Base-by-base conservation (phyloP, 2,329 filamentous ascomycete genomes). In the Stachybotrys elegans region DNA sequence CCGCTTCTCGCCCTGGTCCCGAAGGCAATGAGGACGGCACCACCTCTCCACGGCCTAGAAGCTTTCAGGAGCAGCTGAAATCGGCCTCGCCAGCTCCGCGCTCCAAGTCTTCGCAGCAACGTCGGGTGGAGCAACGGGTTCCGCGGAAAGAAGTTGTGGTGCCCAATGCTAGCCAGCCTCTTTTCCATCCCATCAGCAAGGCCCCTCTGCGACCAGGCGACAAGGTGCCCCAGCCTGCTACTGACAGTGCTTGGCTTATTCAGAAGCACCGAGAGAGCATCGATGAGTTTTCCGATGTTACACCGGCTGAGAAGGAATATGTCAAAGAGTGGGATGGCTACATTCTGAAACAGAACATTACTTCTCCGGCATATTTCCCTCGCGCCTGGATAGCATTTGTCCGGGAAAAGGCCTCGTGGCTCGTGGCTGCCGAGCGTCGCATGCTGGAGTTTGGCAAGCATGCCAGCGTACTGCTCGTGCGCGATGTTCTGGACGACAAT, bases 261-360 rank as follows among this genome's bases (percentile, higher is more conserved):
- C 76, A 79, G 48, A 81, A 80, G 58, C 78, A 81, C 47, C 70
- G 74, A 7, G 75, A 81, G 45, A 73, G 71, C 43, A 72, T 81
- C 43, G 66, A 69, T 22, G 78, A 81, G 48, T 81, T 78, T 52
- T 73, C 70, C 8, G 78, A 81, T 50, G 69, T 81, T 21, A 71
- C 71, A 12, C 56, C 64, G 3, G 63, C 69, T 14, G 78, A 82
- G 53, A 78, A 76, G 56, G 77, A 80, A 48, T 81, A 76, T 46
- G 76, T 81, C 44, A 68, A 70, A 51, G 72, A 76, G 49, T 82
- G 78, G 78, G 77, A 81, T 47, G 66, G 70, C 1, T 79, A 75
- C 51, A 71, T 79, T 38, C 68, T 77, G 8, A 64, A 64, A 36
- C 69, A 74, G 51, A 72, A 69, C 43, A 60, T 80, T 38, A 75